Percentiles rank a stretch among this genome's conserved stretches.
Conservation (phyloP, 768 basidiomycete genomes). For the Pulveroboletus sp. region DNA sequence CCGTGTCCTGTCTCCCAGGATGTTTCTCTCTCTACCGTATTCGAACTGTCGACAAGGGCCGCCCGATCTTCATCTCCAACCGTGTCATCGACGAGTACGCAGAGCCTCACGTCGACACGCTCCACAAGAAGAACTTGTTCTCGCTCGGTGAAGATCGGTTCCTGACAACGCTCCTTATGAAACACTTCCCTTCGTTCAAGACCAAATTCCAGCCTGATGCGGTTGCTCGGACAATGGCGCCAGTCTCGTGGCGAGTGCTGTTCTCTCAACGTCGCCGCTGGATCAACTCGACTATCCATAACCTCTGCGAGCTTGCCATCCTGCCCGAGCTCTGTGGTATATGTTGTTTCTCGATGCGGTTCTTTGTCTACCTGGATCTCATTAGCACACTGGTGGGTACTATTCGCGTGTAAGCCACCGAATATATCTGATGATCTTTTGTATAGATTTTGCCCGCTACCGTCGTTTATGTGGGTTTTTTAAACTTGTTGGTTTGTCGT, state of each 20-base stretch:
- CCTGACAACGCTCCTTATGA: conserved; percentile 65
- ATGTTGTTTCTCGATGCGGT: conserved; percentile 74
- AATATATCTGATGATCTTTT: conserved; percentile 7
- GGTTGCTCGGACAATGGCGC: conserved; percentile 59
- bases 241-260: conserved; percentile 58
- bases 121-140: conserved; percentile 71
- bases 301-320: conserved; percentile 61
- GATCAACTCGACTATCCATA: conserved; percentile 75
- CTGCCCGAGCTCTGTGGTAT: conserved; percentile 64
- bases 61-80: conserved; percentile 70
- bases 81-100: conserved; percentile 70
- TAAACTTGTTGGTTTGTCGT: neutral
- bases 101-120: conserved; percentile 61
- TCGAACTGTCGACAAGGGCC: conserved; percentile 69
- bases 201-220: conserved; percentile 70
- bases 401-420: neutral
- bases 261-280: conserved; percentile 69
- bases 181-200: conserved; percentile 68
- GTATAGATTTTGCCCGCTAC: conserved; percentile 56
- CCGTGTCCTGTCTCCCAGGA: conserved; percentile 70
- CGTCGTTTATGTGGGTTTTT: conserved; percentile 52
- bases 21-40: conserved; percentile 73
- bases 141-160: conserved; percentile 73
- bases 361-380: conserved; percentile 67
- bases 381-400: conserved; percentile 54